phyloP scores from a whole-genome alignment of 176 grass and related monocot genomes.

The Melocanna baccifera region DNA sequence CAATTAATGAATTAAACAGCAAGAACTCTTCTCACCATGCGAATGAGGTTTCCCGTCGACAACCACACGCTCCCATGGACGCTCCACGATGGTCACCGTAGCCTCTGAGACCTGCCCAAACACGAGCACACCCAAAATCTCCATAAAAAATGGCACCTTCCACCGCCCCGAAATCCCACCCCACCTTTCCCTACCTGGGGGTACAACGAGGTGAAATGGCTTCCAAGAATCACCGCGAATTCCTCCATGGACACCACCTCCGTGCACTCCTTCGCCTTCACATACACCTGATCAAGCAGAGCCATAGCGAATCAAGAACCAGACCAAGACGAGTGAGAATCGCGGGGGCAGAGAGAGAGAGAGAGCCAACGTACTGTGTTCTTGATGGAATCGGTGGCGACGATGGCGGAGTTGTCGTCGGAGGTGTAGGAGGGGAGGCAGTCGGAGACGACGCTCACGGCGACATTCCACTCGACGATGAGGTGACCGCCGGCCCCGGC shows the following conservation, averaged over 20 bases:
- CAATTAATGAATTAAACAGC: background rate
- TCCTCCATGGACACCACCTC: constrained; percentile 71
- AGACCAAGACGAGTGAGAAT: background rate
- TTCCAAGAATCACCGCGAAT: constrained; percentile 75
- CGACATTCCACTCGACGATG: constrained; percentile 84
- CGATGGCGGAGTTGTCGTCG: constrained; percentile 81
- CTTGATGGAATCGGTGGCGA: constrained; percentile 97
- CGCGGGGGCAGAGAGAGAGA: background rate
- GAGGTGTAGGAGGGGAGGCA: constrained; percentile 84
- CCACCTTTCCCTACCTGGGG: constrained; percentile 47
- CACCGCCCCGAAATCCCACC: background rate
- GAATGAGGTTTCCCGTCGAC: constrained; percentile 74
- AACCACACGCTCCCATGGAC: constrained; percentile 83
- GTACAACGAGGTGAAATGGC: constrained; percentile 69
- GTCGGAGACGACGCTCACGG: constrained; percentile 74
- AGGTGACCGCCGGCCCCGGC: constrained; percentile 38
- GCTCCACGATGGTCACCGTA: constrained; percentile 66
- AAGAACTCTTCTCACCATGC: constrained; percentile 51
- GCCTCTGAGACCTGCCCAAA: constrained; percentile 61
- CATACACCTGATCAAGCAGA: constrained; percentile 62
- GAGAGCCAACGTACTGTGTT: constrained; percentile 50
- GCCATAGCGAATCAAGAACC: background rate
- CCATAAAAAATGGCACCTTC: background rate
- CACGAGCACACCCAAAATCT: background rate
- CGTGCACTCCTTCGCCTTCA: constrained; percentile 85